phyloP scores from a whole-genome alignment of 192 early-diverging fungal genomes.

The Linnemannia hyalina region DNA sequence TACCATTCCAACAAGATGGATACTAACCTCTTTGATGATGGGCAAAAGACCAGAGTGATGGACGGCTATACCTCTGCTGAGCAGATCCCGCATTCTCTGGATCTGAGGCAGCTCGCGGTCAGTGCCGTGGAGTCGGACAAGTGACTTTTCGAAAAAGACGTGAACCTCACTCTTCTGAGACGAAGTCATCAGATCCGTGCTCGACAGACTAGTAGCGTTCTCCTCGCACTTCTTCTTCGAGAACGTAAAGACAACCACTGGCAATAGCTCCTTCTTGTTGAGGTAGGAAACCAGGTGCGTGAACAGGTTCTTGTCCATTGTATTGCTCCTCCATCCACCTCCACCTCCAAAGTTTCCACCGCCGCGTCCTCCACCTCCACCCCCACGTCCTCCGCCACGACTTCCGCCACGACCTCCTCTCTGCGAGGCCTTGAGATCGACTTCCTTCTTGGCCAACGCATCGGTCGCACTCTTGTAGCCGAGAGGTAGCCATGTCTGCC shows the following conservation, averaged over 20 bases:
- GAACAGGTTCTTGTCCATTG: conserved; percentile 84
- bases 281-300: conserved; percentile 83
- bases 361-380: conserved; percentile 56
- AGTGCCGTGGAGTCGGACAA: conserved; percentile 85
- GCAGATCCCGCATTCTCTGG: conserved; percentile 82
- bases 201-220: conserved; percentile 81
- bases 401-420: conserved; percentile 58
- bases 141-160: conserved; percentile 84
- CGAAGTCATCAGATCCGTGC: conserved; percentile 82
- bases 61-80: conserved; percentile 94
- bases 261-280: conserved; percentile 82
- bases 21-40: conserved; percentile 91
- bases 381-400: conserved; percentile 62
- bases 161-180: conserved; percentile 88
- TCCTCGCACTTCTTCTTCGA: conserved; percentile 97
- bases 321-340: conserved; percentile 59
- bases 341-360: conserved; percentile 57
- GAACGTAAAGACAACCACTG: conserved; percentile 94
- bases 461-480: conserved; percentile 84
- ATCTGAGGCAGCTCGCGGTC: conserved; percentile 94
- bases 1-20: background rate
- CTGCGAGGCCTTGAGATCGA: conserved; percentile 59
- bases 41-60: conserved; percentile 98
- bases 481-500: conserved; percentile 71
- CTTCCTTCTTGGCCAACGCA: conserved; percentile 74